phyloP scores from a whole-genome alignment of 805 yeast species.

The Pichia californica region DNA sequence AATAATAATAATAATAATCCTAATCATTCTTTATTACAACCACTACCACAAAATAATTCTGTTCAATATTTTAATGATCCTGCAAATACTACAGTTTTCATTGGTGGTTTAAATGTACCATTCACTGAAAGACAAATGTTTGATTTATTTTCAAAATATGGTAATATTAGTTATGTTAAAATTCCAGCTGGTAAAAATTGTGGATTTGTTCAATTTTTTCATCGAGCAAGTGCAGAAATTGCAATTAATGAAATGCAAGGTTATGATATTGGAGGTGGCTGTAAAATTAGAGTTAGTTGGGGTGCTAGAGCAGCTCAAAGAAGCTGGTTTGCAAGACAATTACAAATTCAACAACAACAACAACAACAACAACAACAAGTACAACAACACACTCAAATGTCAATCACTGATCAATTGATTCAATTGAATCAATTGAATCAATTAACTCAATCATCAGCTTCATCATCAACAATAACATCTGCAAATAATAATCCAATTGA shows the following conservation, averaged over 20 bases:
- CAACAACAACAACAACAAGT: conserved; percentile 22
- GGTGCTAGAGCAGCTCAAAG: conserved; percentile 55
- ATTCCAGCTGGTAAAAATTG: conserved; percentile 73
- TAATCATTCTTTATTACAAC: conserved; percentile 17
- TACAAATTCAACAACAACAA: conserved; percentile 23
- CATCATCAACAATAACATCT: conserved; percentile 21
- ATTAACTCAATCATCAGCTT: no score
- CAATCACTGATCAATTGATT: no score
- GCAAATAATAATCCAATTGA: not conserved
- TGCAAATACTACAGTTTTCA: conserved; percentile 67
- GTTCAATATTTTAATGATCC: conserved; percentile 68
- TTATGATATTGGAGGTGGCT: conserved; percentile 69
- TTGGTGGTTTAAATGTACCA: conserved; percentile 60
- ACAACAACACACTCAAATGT: no score
- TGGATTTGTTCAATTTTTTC: conserved; percentile 80
- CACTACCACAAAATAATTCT: conserved; percentile 36
- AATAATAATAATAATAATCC: not conserved
- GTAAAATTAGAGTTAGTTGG: conserved; percentile 81
- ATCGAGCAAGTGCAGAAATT: conserved; percentile 74
- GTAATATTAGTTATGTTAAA: conserved; percentile 69
- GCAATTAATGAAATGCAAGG: conserved; percentile 89
- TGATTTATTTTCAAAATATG: conserved; percentile 58
- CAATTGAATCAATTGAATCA: no score
- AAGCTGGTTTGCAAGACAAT: conserved; percentile 31
- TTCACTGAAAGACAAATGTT: conserved; percentile 59